A percentile compares a stretch with the other conserved stretches of the same genome.
phyloP scores from a whole-genome alignment of 73 alveolate species.

The Stentor roeselii region DNA sequence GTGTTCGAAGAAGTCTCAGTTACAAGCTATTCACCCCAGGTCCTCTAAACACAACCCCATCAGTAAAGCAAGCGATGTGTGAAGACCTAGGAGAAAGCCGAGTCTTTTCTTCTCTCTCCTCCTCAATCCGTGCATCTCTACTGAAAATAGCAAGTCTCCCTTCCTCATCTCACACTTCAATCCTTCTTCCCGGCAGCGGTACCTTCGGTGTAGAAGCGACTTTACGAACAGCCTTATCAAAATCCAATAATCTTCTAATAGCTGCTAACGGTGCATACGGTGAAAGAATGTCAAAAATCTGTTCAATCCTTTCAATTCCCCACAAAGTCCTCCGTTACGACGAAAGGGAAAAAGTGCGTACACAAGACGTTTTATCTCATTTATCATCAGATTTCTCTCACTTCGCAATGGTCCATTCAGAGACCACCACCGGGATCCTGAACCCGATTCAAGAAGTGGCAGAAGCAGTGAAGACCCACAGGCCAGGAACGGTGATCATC shows the following conservation, averaged over 20 bases:
- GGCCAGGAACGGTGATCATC: constrained; percentile 22
- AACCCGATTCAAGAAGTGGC: constrained; percentile 31
- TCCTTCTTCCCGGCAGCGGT: constrained; percentile 65
- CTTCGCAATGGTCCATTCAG: constrained; percentile 56
- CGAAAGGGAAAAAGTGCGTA: constrained; percentile 38
- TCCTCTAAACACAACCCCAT: constrained; percentile 46
- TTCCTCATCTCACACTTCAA: constrained; percentile 31
- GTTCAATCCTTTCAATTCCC: constrained; percentile 32
- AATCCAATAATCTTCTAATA: constrained; percentile 32
- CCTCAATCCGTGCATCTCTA: constrained; percentile 30
- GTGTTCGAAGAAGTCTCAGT: too few relatives aligned
- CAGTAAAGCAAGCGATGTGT: constrained; percentile 46
- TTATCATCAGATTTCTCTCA: constrained; percentile 49
- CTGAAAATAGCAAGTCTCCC: constrained; percentile 38
- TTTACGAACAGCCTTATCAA: constrained; percentile 13
- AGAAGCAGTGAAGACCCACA: constrained; percentile 15
- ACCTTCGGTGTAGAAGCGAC: constrained; percentile 65
- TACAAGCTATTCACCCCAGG: constrained; percentile 65
- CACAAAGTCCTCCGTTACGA: constrained; percentile 36
- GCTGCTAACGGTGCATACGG: constrained; percentile 65
- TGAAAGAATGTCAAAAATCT: constrained; percentile 49
- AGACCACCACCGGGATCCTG: constrained; percentile 60
- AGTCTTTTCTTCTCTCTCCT: constrained; percentile 32
- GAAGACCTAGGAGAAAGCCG: constrained; percentile 50
- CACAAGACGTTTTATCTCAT: constrained; percentile 39